Conservation (phyloP, 2,329 filamentous ascomycete species). For the Plenodomus lindquistii region DNA sequence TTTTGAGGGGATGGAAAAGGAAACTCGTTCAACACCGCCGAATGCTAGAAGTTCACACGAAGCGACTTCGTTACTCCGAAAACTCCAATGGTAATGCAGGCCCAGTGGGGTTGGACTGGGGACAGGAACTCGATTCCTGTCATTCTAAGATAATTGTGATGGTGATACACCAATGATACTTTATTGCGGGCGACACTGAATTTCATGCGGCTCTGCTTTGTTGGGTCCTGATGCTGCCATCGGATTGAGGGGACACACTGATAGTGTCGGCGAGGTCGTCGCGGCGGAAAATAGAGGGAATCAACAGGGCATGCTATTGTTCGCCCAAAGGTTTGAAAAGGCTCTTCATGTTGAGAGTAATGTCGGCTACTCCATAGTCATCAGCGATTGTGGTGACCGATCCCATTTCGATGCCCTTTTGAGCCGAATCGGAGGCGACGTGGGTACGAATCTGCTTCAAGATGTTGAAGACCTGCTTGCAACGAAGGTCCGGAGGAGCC, state of each 20-base stretch:
- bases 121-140: conserved; percentile 11
- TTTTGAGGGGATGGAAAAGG: conserved; percentile 27
- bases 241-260: neutral
- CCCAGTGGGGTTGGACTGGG: conserved; percentile 16
- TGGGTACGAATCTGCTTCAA: conserved; percentile 64
- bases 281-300: conserved; percentile 1
- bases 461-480: conserved; percentile 63
- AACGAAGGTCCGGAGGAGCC: conserved; percentile 61
- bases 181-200: conserved; percentile 15
- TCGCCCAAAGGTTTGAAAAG: conserved; percentile 65
- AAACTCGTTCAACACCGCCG: conserved; percentile 26
- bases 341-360: conserved; percentile 72
- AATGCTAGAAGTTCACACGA: conserved; percentile 9
- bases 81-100: conserved; percentile 39
- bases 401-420: conserved; percentile 68
- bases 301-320: conserved; percentile 2
- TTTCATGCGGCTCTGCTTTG: conserved; percentile 5
- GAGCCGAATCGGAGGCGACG: conserved; percentile 66
- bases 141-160: conserved; percentile 15
- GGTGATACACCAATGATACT: conserved; percentile 26
- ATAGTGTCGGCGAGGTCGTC: neutral
- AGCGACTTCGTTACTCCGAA: conserved; percentile 16
- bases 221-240: conserved; percentile 2
- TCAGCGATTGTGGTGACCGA: conserved; percentile 71
- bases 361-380: conserved; percentile 64